Evolutionary conservation across 2,329 filamentous ascomycete species (phyloP), one percentile per base, ranked within the genome.

Genomic region (Ambrosiella cleistominuta): DNA sequence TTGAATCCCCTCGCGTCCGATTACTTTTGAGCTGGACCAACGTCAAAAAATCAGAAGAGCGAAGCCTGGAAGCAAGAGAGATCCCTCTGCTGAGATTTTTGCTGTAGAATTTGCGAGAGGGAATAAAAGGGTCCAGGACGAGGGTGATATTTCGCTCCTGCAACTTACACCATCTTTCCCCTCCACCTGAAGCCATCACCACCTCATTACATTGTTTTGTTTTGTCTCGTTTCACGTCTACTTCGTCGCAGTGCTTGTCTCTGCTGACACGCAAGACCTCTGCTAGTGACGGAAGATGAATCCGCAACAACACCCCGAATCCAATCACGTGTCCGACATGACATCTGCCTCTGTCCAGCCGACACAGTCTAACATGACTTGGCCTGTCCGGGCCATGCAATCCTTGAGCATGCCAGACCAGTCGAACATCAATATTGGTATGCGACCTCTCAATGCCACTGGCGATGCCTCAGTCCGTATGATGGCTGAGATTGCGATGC

Each of bases 11-110:
- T 56, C 54, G 47, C 54, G 58, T 56, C 58, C 52, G 58, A 60
- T 60, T 56, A 52, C 58, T 56, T 60, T 56, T 60, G 58, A 58
- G 54, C 57, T 58, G 50, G 51, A 44, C 52, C 37, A 17, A 15
- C 52, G 12, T 54, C 15, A 54, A 54, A 27, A 27, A 54, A 42
- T 42, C 42, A n/a, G 39, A 36, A 54, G 35, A 51, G 27, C 13
- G 40, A 57, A 52, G 15, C 54, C 49, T 49, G 55, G 35, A 44
- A 50, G 36, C 17, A 51, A 55, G 27, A 42, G 19, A 39, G 38
- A 40, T 50, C 39, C 38, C 49, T 57, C 39, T 57, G 47, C 39
- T 42, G 11, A 53, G 44, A 42, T 56, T 27, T 50, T 27, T 49
- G 55, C 55, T 39, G 57, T 58, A 55, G 57, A 58, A 51, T 49